A percentile compares a stretch with the other conserved stretches of the same genome.
Conservation (phyloP, 495 filamentous ascomycete species). For the Bryoglossum gracile region DNA sequence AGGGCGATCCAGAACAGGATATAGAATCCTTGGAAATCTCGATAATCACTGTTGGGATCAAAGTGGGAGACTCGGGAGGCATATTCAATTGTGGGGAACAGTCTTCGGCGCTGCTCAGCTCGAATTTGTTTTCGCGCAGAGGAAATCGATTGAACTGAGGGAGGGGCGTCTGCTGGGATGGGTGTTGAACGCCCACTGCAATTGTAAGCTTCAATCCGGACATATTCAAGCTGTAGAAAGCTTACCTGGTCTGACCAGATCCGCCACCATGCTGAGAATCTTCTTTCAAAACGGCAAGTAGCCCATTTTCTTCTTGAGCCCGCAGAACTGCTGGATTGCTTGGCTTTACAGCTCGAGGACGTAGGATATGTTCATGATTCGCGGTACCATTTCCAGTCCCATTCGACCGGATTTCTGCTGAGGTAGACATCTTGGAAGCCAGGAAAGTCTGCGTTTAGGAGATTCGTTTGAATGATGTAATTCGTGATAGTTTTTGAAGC, state of each 20-base stretch:
- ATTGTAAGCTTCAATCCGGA: constrained; percentile 3
- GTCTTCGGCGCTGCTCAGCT: constrained; percentile 68
- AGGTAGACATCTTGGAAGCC: constrained; percentile 25
- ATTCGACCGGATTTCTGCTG: constrained; percentile 20
- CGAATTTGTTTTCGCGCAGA: constrained; percentile 77
- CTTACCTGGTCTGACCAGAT: constrained; percentile 23
- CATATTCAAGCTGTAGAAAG: background rate
- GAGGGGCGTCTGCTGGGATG: constrained; percentile 82
- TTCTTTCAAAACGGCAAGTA: constrained; percentile 9
- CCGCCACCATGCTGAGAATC: constrained; percentile 9
- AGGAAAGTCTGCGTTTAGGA: too few relatives aligned
- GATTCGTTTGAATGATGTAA: too few relatives aligned
- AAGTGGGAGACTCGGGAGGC: constrained; percentile 92
- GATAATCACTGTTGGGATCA: constrained; percentile 84
- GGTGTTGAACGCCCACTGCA: constrained; percentile 82
- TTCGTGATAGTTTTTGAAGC: too few relatives aligned
- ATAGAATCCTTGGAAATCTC: constrained; percentile 95
- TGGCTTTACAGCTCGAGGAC: constrained; percentile 34
- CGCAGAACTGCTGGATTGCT: constrained; percentile 31
- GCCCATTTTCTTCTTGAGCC: constrained; percentile 26
- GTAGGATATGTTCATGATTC: constrained; percentile 29
- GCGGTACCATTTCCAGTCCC: constrained; percentile 16
- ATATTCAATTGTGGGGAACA: constrained; percentile 96
- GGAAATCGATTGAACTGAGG: constrained; percentile 78
- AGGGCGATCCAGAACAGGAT: constrained; percentile 95